Conservation (phyloP, 1,284 basidiomycete species). For the Trametes pubescens region DNA sequence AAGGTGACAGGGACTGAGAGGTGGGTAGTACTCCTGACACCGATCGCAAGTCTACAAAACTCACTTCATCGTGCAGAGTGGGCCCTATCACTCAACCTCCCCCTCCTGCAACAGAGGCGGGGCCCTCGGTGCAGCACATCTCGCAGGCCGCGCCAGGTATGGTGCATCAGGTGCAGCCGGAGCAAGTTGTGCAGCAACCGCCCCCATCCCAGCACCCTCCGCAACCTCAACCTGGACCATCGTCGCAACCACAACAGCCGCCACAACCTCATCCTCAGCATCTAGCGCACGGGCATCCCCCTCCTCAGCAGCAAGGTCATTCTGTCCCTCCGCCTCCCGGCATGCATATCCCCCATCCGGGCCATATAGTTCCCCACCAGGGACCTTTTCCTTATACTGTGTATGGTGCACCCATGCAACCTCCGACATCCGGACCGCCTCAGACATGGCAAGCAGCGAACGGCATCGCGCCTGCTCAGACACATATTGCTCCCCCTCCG, state of each 20-base stretch:
- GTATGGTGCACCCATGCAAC: constrained; percentile 55
- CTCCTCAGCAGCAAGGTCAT: constrained; percentile 35
- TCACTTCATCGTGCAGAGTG: constrained; percentile 23
- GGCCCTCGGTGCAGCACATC: constrained; percentile 29
- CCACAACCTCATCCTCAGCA: constrained; percentile 25
- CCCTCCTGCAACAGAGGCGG: constrained; percentile 29
- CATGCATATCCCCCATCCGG: constrained; percentile 40
- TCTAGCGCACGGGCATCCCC: constrained; percentile 1
- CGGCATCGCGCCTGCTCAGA: constrained; percentile 69
- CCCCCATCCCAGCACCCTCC: constrained; percentile 24
- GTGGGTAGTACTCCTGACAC: constrained; percentile 47
- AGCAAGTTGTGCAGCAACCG: constrained; percentile 38
- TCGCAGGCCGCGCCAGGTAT: constrained; percentile 24
- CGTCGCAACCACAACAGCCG: constrained; percentile 23
- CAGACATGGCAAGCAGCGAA: constrained; percentile 69
- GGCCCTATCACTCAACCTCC: constrained; percentile 26
- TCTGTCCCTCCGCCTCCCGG: constrained; percentile 38
- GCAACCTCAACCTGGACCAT: constrained; percentile 22
- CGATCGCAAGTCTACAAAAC: neutral
- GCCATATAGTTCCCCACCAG: constrained; percentile 26
- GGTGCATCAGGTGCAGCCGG: constrained; percentile 29
- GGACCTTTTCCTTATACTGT: constrained; percentile 55
- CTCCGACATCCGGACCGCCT: constrained; percentile 55
- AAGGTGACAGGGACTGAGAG: constrained; percentile 79
- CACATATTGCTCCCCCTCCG: constrained; percentile 57